These are phyloP conservation scores for Cryptococcus deneoformans DNA, from an alignment of 1,284 basidiomycete species.

Conservation along the genomic window DNA sequence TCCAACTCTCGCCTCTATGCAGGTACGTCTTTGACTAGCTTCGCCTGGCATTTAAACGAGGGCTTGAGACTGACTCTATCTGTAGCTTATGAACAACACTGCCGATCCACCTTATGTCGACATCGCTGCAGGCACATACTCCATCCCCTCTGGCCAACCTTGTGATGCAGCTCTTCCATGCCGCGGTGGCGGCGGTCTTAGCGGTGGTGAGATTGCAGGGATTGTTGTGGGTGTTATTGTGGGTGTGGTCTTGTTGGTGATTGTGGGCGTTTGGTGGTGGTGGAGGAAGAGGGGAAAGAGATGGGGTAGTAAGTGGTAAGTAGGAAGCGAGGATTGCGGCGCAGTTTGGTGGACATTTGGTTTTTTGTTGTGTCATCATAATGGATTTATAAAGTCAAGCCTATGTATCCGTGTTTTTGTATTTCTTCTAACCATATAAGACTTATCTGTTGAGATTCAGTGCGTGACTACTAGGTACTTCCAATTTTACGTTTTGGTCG, in stretches of 20 bases:
- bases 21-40: slow-evolving; percentile 24
- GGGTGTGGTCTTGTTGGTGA: slow-evolving; percentile 55
- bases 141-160: slow-evolving; percentile 64
- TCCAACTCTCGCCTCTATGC: slow-evolving; percentile 67
- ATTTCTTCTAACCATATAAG: too few species aligned
- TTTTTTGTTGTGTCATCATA: too few species aligned
- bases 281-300: too few species aligned
- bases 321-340: too few species aligned
- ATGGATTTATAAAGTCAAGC: too few species aligned
- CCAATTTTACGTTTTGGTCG: too few species aligned
- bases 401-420: too few species aligned
- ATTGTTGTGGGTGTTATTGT: slow-evolving; percentile 70
- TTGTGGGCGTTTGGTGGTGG: too few species aligned
- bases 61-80: background rate
- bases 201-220: slow-evolving; percentile 56
- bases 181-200: slow-evolving; percentile 49
- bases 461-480: too few species aligned
- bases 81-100: slow-evolving; percentile 25
- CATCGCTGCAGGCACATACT: slow-evolving; percentile 65
- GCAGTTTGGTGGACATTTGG: too few species aligned
- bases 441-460: too few species aligned
- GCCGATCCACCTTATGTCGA: slow-evolving; percentile 76
- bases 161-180: slow-evolving; percentile 71
- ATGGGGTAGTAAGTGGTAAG: too few species aligned
- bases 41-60: background rate